A percentile compares a stretch with the other conserved stretches of the same genome.
These are phyloP conservation scores for Ascochyta lentis DNA, from an alignment of 2,329 filamentous ascomycete genomes.

Conservation along the genomic window DNA sequence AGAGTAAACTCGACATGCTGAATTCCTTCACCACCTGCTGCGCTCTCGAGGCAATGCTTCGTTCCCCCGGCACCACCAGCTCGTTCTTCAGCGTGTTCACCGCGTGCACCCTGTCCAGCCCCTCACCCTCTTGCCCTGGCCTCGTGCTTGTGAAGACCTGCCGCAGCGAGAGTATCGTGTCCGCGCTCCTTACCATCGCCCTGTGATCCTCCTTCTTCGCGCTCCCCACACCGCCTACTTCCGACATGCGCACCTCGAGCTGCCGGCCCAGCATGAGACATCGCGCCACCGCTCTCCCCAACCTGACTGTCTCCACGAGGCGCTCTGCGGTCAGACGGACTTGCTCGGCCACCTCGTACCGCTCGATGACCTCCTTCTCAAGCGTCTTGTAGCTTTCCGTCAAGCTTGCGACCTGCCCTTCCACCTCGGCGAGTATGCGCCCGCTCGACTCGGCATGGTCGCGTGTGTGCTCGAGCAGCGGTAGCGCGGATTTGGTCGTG, in stretches of 20 bases:
- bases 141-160: constrained; percentile 73
- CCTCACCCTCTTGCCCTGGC: constrained; percentile 76
- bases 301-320: constrained; percentile 78
- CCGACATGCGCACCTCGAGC: constrained; percentile 83
- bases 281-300: constrained; percentile 77
- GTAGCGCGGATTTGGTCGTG: constrained; percentile 82
- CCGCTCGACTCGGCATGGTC: constrained; percentile 75
- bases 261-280: constrained; percentile 84
- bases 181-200: constrained; percentile 80
- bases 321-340: constrained; percentile 78
- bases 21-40: constrained; percentile 86
- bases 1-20: constrained; percentile 67
- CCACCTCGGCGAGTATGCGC: constrained; percentile 76
- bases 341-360: constrained; percentile 85
- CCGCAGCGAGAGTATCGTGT: constrained; percentile 77
- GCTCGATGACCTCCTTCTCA: constrained; percentile 83
- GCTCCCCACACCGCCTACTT: constrained; percentile 62
- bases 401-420: constrained; percentile 78
- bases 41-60: constrained; percentile 72
- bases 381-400: constrained; percentile 86
- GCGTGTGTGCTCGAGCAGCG: constrained; percentile 78
- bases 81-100: constrained; percentile 74
- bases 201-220: constrained; percentile 72
- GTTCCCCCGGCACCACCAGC: constrained; percentile 74
- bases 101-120: constrained; percentile 75